These are phyloP conservation scores for Phyllosticta paracitricarpa DNA, from an alignment of 2,329 filamentous ascomycete species.

Conservation along the genomic window DNA sequence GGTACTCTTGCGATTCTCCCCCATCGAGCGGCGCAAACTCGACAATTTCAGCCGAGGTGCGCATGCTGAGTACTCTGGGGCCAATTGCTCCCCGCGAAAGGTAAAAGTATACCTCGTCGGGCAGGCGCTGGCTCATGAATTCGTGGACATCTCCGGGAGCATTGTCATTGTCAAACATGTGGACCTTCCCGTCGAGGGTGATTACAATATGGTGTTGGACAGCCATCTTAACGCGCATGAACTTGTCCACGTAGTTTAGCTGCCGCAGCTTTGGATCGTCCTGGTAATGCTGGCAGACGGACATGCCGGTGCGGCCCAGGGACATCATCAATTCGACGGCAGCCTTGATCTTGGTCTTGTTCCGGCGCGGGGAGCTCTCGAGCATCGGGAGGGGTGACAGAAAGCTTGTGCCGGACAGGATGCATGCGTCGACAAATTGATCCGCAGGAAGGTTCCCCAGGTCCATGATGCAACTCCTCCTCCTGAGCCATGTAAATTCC, in stretches of 20 bases:
- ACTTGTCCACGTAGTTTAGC: conserved; percentile 72
- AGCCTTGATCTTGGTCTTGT: conserved; percentile 54
- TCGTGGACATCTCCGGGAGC: conserved; percentile 78
- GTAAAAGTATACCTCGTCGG: conserved; percentile 85
- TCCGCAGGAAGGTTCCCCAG: conserved; percentile 55
- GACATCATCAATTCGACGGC: conserved; percentile 67
- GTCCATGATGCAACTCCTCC: conserved; percentile 59
- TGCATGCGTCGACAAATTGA: conserved; percentile 71
- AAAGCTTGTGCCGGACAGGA: conserved; percentile 76
- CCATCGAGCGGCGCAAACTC: conserved; percentile 81
- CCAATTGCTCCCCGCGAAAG: conserved; percentile 74
- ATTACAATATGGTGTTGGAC: conserved; percentile 84
- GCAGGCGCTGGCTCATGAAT: conserved; percentile 81
- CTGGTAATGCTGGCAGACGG: conserved; percentile 65
- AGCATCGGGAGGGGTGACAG: conserved; percentile 71
- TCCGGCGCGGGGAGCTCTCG: conserved; percentile 47
- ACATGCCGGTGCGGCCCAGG: conserved; percentile 57
- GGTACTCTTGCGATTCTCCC: conserved; percentile 70
- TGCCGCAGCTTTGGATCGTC: conserved; percentile 66
- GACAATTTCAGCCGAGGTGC: conserved; percentile 68
- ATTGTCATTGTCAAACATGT: conserved; percentile 60
- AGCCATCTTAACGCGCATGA: conserved; percentile 73
- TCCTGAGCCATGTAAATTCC: conserved; percentile 53
- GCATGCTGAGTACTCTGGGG: conserved; percentile 68
- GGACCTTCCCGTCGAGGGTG: conserved; percentile 64